Conservation (phyloP, 1,139 yeast species). For the Diutina pseudorugosa region DNA sequence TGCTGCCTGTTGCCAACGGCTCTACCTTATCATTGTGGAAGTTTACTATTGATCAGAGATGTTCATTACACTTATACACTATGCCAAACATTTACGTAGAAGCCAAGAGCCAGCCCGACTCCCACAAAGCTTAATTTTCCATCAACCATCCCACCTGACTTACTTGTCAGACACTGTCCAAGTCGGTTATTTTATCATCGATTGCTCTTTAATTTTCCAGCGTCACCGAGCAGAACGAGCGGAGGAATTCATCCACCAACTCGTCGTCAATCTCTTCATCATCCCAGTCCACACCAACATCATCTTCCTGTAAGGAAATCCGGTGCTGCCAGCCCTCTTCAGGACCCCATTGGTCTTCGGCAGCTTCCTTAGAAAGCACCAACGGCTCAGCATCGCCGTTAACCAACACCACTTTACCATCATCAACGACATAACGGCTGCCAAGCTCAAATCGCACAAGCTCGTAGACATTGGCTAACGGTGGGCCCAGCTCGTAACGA, state of each 20-base stretch:
- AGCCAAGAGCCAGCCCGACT: too few species aligned
- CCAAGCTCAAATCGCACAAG: neutral
- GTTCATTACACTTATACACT: too few species aligned
- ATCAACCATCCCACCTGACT: neutral
- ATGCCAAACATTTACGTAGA: too few species aligned
- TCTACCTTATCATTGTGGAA: too few species aligned
- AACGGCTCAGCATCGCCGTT: neutral
- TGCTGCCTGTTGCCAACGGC: too few species aligned
- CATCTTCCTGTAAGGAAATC: neutral
- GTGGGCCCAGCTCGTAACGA: slow-evolving; percentile 1
- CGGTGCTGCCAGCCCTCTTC: neutral
- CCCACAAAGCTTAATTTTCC: too few species aligned
- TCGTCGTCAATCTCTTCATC: neutral
- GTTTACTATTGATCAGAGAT: too few species aligned
- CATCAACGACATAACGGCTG: neutral
- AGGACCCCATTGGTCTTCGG: neutral
- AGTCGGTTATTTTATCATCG: neutral
- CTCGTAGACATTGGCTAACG: neutral
- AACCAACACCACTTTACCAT: neutral
- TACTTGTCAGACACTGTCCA: neutral
- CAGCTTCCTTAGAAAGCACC: neutral
- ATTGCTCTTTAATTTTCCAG: neutral
- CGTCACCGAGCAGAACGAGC: neutral
- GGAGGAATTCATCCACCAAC: neutral
- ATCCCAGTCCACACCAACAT: neutral